Conservation (phyloP, 768 basidiomycete genomes). For the Cystofilobasidium capitatum region DNA sequence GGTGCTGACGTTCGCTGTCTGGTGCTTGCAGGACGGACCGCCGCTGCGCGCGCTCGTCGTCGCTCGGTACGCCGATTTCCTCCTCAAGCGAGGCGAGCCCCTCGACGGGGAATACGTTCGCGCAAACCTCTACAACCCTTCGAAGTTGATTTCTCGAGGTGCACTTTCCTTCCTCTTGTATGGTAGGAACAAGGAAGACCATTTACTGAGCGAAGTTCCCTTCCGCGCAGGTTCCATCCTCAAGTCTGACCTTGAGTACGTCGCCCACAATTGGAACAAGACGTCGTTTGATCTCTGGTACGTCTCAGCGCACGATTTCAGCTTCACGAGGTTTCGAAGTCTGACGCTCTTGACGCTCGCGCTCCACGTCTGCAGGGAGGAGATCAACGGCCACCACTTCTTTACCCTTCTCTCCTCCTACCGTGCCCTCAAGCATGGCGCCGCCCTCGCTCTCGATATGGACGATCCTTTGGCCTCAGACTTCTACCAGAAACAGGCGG, state of each 20-base stretch:
- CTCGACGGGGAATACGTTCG: constrained; percentile 33
- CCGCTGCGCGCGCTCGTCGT: constrained; percentile 37
- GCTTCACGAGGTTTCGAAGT: not conserved
- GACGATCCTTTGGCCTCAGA: constrained; percentile 33
- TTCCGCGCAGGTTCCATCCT: constrained; percentile 32
- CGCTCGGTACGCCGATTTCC: constrained; percentile 36
- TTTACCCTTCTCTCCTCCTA: constrained; percentile 36
- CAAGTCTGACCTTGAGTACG: constrained; percentile 41
- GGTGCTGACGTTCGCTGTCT: not conserved
- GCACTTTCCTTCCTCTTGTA: not conserved
- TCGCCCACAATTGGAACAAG: constrained; percentile 34
- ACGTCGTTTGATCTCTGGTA: constrained; percentile 38
- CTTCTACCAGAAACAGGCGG: constrained; percentile 31
- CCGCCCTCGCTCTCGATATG: constrained; percentile 32
- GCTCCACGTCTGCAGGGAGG: constrained; percentile 18
- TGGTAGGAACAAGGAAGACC: not conserved
- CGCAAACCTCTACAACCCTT: constrained; percentile 32
- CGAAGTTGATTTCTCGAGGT: constrained; percentile 11
- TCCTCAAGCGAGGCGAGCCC: constrained; percentile 34
- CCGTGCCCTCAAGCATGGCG: constrained; percentile 35
- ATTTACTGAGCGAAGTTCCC: not conserved
- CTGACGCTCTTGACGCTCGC: constrained; percentile 11
- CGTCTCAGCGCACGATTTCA: not conserved
- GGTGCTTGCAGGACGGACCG: constrained; percentile 36
- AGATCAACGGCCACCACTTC: constrained; percentile 35